phyloP scores from a whole-genome alignment of 2,329 filamentous ascomycete genomes.

The Botryotinia globosa region DNA sequence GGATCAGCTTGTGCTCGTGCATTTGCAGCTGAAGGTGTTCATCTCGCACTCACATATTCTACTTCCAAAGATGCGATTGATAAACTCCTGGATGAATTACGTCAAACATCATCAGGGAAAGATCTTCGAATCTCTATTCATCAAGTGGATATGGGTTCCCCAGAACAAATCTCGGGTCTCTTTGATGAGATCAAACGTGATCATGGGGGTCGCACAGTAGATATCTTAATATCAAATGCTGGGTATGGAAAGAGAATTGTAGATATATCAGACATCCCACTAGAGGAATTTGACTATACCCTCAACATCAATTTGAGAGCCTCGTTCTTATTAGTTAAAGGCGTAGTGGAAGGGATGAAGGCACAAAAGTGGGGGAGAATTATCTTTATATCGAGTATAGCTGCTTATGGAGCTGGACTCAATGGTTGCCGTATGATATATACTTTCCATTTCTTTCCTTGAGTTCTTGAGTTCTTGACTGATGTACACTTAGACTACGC shows the following conservation, averaged over 20 bases:
- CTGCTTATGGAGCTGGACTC: constrained; percentile 30
- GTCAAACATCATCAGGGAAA: constrained; percentile 39
- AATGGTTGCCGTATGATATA: constrained; percentile 33
- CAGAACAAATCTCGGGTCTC: constrained; percentile 52
- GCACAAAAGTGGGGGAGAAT: constrained; percentile 41
- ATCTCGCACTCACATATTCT: constrained; percentile 59
- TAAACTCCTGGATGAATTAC: constrained; percentile 39
- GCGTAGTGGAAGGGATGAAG: constrained; percentile 38
- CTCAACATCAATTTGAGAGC: constrained; percentile 33
- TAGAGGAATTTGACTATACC: constrained; percentile 34
- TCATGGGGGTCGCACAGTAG: constrained; percentile 49
- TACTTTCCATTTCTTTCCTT: neutral
- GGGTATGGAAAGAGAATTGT: constrained; percentile 61
- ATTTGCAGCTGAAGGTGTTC: constrained; percentile 50
- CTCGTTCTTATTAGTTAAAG: constrained; percentile 33
- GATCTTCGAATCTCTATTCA: constrained; percentile 50
- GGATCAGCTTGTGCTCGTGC: constrained; percentile 56
- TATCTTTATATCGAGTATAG: constrained; percentile 32
- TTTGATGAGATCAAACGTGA: constrained; percentile 52
- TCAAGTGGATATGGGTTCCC: constrained; percentile 55
- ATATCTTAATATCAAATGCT: constrained; percentile 66
- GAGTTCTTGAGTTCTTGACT: neutral
- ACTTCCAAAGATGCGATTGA: constrained; percentile 46
- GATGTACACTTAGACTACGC: constrained; percentile 27
- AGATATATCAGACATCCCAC: constrained; percentile 33